Evolutionary conservation across 2,329 filamentous ascomycete species (phyloP).

Genomic region (Arthrobotrys megalospora): DNA sequence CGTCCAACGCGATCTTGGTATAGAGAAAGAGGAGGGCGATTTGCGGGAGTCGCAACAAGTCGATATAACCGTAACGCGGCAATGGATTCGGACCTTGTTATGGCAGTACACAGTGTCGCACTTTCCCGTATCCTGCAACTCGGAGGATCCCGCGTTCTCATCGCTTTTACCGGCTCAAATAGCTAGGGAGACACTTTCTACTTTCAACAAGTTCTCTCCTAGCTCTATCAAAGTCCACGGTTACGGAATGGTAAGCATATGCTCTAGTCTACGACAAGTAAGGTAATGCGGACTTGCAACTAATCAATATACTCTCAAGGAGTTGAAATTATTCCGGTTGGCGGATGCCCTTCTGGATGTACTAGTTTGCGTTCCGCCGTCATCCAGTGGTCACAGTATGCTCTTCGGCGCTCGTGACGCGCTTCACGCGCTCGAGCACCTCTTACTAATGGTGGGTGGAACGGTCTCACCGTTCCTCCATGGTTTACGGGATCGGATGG

Average conservation of each 20-base stretch:
- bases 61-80: neutral
- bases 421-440: constrained; percentile 2
- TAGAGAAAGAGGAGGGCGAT: neutral
- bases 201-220: constrained; percentile 13
- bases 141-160: neutral
- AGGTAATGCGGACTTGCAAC: neutral
- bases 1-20: neutral
- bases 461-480: neutral
- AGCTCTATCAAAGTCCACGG: constrained; percentile 1
- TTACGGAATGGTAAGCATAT: constrained; percentile 4
- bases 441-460: constrained; percentile 4
- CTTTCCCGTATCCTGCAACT: constrained; percentile 6
- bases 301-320: neutral
- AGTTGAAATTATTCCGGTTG: constrained; percentile 4
- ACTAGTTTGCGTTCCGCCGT: neutral
- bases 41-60: constrained; percentile 10
- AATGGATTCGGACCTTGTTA: constrained; percentile 4
- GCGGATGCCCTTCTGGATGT: constrained; percentile 1
- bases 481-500: constrained; percentile 4
- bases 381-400: constrained; percentile 2
- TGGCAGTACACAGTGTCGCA: constrained; percentile 4
- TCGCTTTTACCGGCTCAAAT: constrained; percentile 6
- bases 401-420: constrained; percentile 1
- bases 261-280: too few relatives aligned
- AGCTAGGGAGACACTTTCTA: constrained; percentile 10